A percentile compares a stretch with the other conserved stretches of the same genome.
phyloP scores from a whole-genome alignment of 176 grass and related monocot genomes.

The Phyllostachys edulis region DNA sequence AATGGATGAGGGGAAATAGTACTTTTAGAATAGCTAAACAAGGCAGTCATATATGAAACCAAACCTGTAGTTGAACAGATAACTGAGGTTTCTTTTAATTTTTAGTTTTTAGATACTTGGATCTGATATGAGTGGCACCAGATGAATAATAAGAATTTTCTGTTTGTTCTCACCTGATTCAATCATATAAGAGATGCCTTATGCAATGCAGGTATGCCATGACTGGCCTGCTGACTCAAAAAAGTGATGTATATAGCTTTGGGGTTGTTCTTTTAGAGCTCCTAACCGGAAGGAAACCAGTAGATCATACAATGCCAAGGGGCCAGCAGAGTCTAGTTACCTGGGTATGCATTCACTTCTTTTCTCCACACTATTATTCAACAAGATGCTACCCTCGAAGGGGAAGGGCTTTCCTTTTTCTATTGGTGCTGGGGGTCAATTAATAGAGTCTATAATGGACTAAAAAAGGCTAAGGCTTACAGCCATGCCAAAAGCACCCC shows the following conservation, averaged over 20 bases:
- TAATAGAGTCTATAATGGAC: not conserved
- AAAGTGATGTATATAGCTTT: constrained; percentile 44
- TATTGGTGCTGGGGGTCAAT: not conserved
- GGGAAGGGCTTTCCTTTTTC: not conserved
- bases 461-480: not conserved
- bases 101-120: not conserved
- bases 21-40: not conserved
- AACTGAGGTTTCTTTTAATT: not conserved
- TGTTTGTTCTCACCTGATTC: not conserved
- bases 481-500: not conserved
- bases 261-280: constrained; percentile 84
- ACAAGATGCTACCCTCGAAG: not conserved
- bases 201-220: constrained; percentile 67
- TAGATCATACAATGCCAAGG: constrained; percentile 86
- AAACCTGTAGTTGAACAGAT: not conserved
- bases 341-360: constrained; percentile 52
- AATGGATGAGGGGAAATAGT: not conserved
- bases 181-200: constrained; percentile 6
- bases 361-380: not conserved
- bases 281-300: constrained; percentile 76
- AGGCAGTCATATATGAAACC: not conserved
- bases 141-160: not conserved
- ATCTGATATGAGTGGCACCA: not conserved
- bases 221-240: constrained; percentile 62
- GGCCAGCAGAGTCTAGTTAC: constrained; percentile 89